Evolutionary conservation across 805 yeast genomes (phyloP), one percentile per base, ranked within the genome.

Genomic region (Ogataea wickerhamii): DNA sequence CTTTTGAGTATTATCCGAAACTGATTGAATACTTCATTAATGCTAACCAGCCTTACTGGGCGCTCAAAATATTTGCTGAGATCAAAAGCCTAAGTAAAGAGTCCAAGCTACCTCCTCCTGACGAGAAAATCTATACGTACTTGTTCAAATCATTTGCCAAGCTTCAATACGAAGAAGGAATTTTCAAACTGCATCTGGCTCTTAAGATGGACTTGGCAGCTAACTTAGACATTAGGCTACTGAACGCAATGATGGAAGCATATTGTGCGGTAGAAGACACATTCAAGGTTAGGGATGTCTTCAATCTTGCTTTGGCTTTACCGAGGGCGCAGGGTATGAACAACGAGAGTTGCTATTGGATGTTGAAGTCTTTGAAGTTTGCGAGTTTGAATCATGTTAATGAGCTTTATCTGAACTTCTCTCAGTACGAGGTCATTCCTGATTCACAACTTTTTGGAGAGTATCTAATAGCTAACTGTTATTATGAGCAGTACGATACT

Each of bases 401-500:
- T 40, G 66, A 71, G 29, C 73, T 82, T 29, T 85, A 87, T 82
- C 67, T 72, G 37, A 73, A 73, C 40, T 55, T 84, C 18, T 72
- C 81, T 1, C 64, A 64, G 27, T 76, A 68, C 48, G 73, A 71
- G 0, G 58, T 84, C 4, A 46, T 66, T 10, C 85, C 86, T 0
- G 70, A 74, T 41, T 60, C 70, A 24, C 67, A 67, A 7, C 68
- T 80, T 23, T 73, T 71, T 52, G 70, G 68, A 28, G 87, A 82
- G 54, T 80, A 74, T 49, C 57, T 85, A 23, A 73, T 82, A 40
- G 85, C 87, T 0, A 80, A 82, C 54, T 81, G 84, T 43, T 80
- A 80, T 48, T 78, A 78, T 52, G 87, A 82, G 6, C 63, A 70
- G 32, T 71, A 69, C 26, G 70, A 70, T 7, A 70, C 73, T 3